Conservation (phyloP, 2,329 filamentous ascomycete species). For the Colletotrichum horii region DNA sequence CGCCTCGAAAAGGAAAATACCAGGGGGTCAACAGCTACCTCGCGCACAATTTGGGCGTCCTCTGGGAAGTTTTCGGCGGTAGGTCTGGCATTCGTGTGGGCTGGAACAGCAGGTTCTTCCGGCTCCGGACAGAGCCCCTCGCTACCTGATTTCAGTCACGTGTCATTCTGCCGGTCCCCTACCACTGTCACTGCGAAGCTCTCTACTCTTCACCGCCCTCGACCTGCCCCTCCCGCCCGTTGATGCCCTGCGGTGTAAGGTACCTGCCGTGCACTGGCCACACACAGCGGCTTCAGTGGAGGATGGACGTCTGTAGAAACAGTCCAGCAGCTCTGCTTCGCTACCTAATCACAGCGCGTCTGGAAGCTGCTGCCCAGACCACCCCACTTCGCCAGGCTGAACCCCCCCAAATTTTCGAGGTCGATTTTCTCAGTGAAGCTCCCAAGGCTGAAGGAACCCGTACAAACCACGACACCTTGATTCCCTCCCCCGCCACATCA, state of each 20-base stretch:
- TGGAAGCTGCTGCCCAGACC: slow-evolving; percentile 14
- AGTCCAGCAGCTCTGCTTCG: neutral
- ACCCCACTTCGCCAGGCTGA: slow-evolving; percentile 22
- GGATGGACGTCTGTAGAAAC: slow-evolving; percentile 19
- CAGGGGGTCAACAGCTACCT: neutral
- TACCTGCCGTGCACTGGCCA: neutral
- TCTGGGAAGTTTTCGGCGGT: slow-evolving; percentile 11
- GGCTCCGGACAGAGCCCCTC: slow-evolving; percentile 9
- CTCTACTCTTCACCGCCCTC: neutral
- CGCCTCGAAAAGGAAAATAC: neutral
- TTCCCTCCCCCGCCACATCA: neutral
- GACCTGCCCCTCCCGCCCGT: neutral
- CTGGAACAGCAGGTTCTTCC: slow-evolving; percentile 11
- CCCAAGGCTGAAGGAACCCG: slow-evolving; percentile 21
- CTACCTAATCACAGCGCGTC: slow-evolving; percentile 11
- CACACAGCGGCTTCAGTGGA: slow-evolving; percentile 1
- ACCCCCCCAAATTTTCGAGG: slow-evolving; percentile 21
- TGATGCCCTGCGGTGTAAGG: neutral
- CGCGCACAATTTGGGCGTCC: slow-evolving; percentile 13
- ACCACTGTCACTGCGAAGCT: neutral
- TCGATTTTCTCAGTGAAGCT: slow-evolving; percentile 21
- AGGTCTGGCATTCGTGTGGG: slow-evolving; percentile 11
- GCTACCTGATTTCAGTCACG: neutral
- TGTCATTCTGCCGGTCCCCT: neutral
- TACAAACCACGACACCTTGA: slow-evolving; percentile 7